These are phyloP conservation scores for Allium cepa DNA, from an alignment of 106 monocot genomes.

Conservation along the genomic window DNA sequence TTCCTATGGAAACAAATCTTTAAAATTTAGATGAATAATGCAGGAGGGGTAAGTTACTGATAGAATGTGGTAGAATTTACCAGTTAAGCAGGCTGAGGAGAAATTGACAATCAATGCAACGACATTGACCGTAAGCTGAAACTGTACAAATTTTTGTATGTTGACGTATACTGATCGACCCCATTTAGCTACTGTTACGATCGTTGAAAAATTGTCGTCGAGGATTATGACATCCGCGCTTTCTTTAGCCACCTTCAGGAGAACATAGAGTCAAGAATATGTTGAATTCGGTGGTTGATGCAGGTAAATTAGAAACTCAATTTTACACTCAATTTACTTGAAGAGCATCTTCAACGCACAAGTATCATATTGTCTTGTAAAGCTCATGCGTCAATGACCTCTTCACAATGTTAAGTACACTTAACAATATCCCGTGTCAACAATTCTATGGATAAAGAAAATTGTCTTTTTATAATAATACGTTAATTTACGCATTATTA, in stretches of 20 bases:
- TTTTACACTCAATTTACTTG: not conserved
- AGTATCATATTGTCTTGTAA: too few species aligned
- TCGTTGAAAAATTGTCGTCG: conserved; percentile 74
- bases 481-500: too few species aligned
- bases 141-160: conserved; percentile 80
- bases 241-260: conserved; percentile 57
- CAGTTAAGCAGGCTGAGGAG: conserved; percentile 61
- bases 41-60: not conserved
- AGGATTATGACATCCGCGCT: conserved; percentile 73
- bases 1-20: conserved; percentile 26
- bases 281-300: too few species aligned
- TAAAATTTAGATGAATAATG: not conserved
- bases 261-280: too few species aligned
- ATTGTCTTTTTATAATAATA: too few species aligned
- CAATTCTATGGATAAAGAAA: too few species aligned
- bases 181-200: conserved; percentile 79
- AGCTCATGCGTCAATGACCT: too few species aligned
- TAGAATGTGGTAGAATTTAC: conserved; percentile 7
- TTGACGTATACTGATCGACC: conserved; percentile 67
- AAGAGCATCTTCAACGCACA: too few species aligned
- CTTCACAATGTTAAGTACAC: too few species aligned
- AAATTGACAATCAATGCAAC: conserved; percentile 70
- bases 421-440: too few species aligned
- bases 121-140: conserved; percentile 62
- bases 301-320: too few species aligned